Evolutionary conservation across 305 asterid genomes (phyloP), one percentile per base, ranked within the genome.

Genomic region (Striga hermonthica): DNA sequence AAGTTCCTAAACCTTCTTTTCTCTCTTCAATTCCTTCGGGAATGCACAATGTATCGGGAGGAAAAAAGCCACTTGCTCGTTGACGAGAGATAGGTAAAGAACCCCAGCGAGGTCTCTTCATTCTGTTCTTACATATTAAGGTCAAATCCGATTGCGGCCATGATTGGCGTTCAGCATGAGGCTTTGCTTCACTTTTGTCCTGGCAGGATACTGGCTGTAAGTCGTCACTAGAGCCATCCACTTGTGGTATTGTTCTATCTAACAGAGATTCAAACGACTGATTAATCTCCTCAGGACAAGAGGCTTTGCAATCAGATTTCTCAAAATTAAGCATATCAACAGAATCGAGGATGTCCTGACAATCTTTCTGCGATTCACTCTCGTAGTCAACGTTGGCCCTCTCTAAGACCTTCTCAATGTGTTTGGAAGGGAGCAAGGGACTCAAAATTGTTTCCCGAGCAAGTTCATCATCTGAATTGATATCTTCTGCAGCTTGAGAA

Each of bases 311-410:
- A 28, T 70, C 66, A 34, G 65, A 75, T 64, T 75, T 91, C 78
- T 88, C 93, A 68, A 55, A 64, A 68, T 74, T 64, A 60, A 64
- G 52, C 68, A 74, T 57, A 76, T 79, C 88, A 70, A 93, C 72
- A 67, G 97, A 86, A 83, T 90, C 97, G 66, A 93, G 99, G 77
- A 93, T 93, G 82, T 93, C 99, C 80, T 86, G 96, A 81, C 97
- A 90, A 85, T 93, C 98, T 81, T 83, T 90, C 82, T 91, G 99
- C 72, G 97, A 91, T 75, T 82, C 93, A 83, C 79, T 85, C 85
- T 84, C 91, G 41, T 84, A 88, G 75, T 82, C 99, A 44, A 76
- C 66, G 75, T 75, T 85, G 75, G 98, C 98, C 81, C 76, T 94
- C 86, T 88, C 90, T 81, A 91, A 77, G 70, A 80, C 89, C 81